Evolutionary conservation across 2,329 filamentous ascomycete genomes (phyloP).

Genomic region (Cadophora malorum): DNA sequence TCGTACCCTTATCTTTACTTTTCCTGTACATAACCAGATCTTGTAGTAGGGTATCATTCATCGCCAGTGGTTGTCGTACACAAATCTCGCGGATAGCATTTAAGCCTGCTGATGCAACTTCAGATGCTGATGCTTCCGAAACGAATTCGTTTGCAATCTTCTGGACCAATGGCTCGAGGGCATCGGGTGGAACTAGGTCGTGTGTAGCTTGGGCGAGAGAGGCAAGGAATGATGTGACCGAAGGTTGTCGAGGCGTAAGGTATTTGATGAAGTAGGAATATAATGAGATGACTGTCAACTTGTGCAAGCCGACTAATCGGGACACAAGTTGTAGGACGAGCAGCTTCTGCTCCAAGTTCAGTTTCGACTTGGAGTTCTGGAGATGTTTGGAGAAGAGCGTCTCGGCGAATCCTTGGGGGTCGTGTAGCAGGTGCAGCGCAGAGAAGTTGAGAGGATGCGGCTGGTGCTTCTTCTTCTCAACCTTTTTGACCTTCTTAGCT

Average conservation of each 20-base stretch:
- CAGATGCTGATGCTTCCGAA: slow-evolving; percentile 87
- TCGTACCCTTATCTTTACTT: slow-evolving; percentile 98
- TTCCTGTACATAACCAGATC: slow-evolving; percentile 95
- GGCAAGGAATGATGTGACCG: slow-evolving; percentile 91
- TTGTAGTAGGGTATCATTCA: slow-evolving; percentile 94
- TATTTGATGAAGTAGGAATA: slow-evolving; percentile 98
- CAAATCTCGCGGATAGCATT: slow-evolving; percentile 97
- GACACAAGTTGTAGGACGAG: slow-evolving; percentile 91
- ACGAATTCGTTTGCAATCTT: slow-evolving; percentile 99
- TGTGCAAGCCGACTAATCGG: slow-evolving; percentile 88
- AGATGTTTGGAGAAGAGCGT: slow-evolving; percentile 89
- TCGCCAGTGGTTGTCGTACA: slow-evolving; percentile 89
- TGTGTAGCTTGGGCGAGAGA: slow-evolving; percentile 92
- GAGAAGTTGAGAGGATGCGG: slow-evolving; percentile 95
- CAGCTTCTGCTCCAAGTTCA: slow-evolving; percentile 87
- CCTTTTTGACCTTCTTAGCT: slow-evolving; percentile 78
- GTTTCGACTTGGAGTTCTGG: slow-evolving; percentile 82
- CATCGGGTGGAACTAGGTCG: slow-evolving; percentile 89
- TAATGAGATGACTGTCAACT: slow-evolving; percentile 84
- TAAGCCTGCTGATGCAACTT: slow-evolving; percentile 89
- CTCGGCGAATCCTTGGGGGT: slow-evolving; percentile 94
- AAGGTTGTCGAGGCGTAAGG: slow-evolving; percentile 85
- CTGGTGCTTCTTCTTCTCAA: slow-evolving; percentile 86
- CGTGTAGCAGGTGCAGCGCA: slow-evolving; percentile 89
- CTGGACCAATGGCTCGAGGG: slow-evolving; percentile 84